Base-by-base conservation (phyloP, 208 protist species). In the Trypanosoma scelopori region DNA sequence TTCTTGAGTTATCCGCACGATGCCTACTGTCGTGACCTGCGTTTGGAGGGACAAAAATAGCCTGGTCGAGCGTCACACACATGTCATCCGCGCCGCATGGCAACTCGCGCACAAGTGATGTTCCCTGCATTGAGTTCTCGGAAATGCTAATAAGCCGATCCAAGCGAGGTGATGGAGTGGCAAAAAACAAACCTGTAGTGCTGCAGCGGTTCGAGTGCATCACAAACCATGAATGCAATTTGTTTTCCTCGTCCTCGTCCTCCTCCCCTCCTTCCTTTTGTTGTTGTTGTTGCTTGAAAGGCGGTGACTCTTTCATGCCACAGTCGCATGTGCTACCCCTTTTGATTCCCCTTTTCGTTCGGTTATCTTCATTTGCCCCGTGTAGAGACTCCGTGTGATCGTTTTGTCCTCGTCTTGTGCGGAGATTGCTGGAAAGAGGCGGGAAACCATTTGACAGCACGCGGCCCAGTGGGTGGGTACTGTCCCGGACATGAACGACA, bases 181-280 rank as follows among this genome's bases (percentile, higher is more conserved):
- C 25, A 42, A 73, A 73, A 35, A 73, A 73, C 22, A 41, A 12
- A 1, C 52, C 68, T 0, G 69, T 66, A 15, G 53, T 65, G 58
- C 81, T 91, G 67, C 85, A 91, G 39, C 79, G 65, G 12, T 45
- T 55, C 0, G 79, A 76, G 59, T 88, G 60, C 79, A 91, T 75
- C 25, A 91, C 62, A 37, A 87, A 56, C 68, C 75, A 83, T 4
- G 9, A 62, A 5, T 51, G 39, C 12, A 1, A 22, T n/a, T 25
- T 18, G 5, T 65, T 74, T 3, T 74, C 66, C 12, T 74, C 78
- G 0, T 78, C 69, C 5, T 56, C 59, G 2, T 49, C 35, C 50
- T 59, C 47, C 49, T 62, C 22, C 18, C 46, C 46, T 12, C 56
- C 39, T 42, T 41, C 28, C 42, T 55, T 20, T 41, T 42, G 23